phyloP scores from a whole-genome alignment of 2,329 filamentous ascomycete genomes.

The Neofusicoccum parvum region DNA sequence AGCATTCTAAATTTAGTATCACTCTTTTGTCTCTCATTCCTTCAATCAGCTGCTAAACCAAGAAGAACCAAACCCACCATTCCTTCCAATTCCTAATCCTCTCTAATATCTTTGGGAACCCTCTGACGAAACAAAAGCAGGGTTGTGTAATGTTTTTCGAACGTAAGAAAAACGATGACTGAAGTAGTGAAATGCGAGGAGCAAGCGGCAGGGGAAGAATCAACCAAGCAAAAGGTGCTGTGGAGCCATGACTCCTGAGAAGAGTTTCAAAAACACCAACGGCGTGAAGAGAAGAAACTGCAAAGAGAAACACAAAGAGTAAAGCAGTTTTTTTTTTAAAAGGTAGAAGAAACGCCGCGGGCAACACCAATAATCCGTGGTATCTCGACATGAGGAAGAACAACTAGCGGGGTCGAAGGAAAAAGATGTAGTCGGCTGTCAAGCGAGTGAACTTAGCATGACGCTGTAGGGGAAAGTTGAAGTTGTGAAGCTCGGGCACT shows the following conservation, averaged over 20 bases:
- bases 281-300: neutral
- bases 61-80: neutral
- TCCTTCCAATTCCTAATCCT: neutral
- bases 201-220: neutral
- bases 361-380: conserved; percentile 17
- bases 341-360: neutral
- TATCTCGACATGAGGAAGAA: conserved; percentile 21
- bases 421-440: neutral
- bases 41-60: neutral
- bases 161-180: neutral
- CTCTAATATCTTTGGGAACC: neutral
- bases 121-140: neutral
- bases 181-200: neutral
- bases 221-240: neutral
- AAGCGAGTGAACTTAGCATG: neutral
- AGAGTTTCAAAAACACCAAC: neutral
- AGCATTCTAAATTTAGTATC: neutral
- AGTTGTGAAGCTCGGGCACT: neutral
- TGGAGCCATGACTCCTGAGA: neutral
- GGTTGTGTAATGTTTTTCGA: neutral
- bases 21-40: neutral
- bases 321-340: neutral
- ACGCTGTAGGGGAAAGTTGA: neutral
- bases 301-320: neutral
- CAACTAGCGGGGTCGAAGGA: neutral